Evolutionary conservation across 345 rosid genomes (phyloP).

Genomic region (Adansonia digitata): DNA sequence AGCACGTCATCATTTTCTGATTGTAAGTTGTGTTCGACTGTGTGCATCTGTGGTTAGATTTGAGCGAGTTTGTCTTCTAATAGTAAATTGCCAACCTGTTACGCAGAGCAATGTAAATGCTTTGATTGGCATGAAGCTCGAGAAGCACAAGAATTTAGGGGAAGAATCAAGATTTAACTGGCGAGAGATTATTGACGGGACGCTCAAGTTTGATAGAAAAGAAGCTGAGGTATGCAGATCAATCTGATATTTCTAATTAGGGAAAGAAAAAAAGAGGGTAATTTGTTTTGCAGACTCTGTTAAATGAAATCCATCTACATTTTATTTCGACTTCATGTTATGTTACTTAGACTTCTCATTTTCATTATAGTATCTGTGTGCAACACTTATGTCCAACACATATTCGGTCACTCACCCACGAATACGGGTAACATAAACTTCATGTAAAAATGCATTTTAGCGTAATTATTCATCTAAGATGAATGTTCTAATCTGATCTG

Average conservation of each 20-base stretch:
- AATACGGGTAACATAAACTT: too few relatives aligned
- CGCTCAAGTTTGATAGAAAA: conserved; percentile 68
- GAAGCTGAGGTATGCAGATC: conserved; percentile 61
- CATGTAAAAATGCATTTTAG: too few relatives aligned
- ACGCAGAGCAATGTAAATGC: conserved; percentile 70
- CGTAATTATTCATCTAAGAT: neutral
- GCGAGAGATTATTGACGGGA: conserved; percentile 61
- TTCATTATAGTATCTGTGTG: too few relatives aligned
- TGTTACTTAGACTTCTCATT: too few relatives aligned
- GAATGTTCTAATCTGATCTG: neutral
- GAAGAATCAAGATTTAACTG: conserved; percentile 82
- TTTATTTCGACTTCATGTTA: too few relatives aligned
- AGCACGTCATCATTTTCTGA: too few relatives aligned
- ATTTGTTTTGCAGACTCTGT: too few relatives aligned
- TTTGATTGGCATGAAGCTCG: conserved; percentile 86
- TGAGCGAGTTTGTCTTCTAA: neutral
- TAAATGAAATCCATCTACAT: neutral
- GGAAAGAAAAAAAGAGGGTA: too few relatives aligned
- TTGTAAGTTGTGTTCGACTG: too few relatives aligned
- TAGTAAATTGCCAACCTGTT: conserved; percentile 12
- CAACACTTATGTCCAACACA: too few relatives aligned
- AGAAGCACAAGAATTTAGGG: conserved; percentile 79
- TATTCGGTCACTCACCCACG: too few relatives aligned
- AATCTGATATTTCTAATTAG: neutral
- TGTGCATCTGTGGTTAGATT: neutral